Evolutionary conservation across 78 protist genomes (phyloP).

Genomic region (Dictyostelium purpureum): DNA sequence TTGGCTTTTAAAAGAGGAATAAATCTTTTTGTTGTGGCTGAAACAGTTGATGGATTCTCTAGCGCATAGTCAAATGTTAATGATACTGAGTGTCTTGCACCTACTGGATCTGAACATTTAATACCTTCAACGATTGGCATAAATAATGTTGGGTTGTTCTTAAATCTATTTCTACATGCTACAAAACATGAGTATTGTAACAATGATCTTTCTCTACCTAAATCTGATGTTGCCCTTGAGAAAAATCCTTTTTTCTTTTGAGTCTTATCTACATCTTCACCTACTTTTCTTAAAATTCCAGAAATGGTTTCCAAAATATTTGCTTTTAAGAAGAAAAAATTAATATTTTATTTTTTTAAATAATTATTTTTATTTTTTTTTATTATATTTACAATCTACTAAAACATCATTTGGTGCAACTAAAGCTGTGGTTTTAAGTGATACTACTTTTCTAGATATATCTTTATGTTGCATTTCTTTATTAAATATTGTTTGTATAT

Average conservation of each 20-base stretch:
- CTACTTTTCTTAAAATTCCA: conserved; percentile 73
- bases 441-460: conserved; percentile 72
- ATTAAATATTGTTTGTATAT: conserved; percentile 40
- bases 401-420: conserved; percentile 71
- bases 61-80: conserved; percentile 53
- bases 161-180: conserved; percentile 78
- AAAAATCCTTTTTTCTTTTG: conserved; percentile 64
- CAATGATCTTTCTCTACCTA: conserved; percentile 71
- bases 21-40: conserved; percentile 56
- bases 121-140: conserved; percentile 78
- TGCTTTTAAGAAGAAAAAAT: background rate
- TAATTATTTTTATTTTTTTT: background rate
- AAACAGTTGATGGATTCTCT: conserved; percentile 52
- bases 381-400: conserved; percentile 23
- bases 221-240: conserved; percentile 47
- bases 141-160: conserved; percentile 69
- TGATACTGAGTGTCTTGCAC: conserved; percentile 71
- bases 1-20: conserved; percentile 65
- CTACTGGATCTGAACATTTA: conserved; percentile 73
- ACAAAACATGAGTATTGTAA: conserved; percentile 74
- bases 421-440: conserved; percentile 66
- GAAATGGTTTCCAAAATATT: conserved; percentile 61
- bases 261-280: conserved; percentile 67
- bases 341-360: background rate
- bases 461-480: conserved; percentile 67